These are phyloP conservation scores for Penicillium silybi DNA, from an alignment of 495 filamentous ascomycete genomes.

Conservation along the genomic window DNA sequence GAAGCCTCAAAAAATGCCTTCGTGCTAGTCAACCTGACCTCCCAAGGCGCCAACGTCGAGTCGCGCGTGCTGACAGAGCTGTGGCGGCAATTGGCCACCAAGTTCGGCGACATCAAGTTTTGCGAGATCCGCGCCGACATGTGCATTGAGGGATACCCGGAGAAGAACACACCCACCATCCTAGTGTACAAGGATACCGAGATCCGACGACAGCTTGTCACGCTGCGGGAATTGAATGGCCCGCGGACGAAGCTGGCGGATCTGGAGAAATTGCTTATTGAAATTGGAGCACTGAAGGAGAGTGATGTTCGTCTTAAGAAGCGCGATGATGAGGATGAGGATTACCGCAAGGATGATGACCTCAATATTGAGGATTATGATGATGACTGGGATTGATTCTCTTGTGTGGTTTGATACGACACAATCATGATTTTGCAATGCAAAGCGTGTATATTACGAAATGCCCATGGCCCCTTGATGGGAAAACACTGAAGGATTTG, in stretches of 20 bases:
- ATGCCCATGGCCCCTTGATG: not conserved
- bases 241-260: slow-evolving; percentile 61
- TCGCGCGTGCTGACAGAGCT: slow-evolving; percentile 76
- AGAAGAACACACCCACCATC: slow-evolving; percentile 91
- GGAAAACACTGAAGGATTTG: slow-evolving; percentile 1
- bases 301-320: slow-evolving; percentile 75
- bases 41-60: slow-evolving; percentile 75
- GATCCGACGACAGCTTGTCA: slow-evolving; percentile 84
- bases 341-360: slow-evolving; percentile 42
- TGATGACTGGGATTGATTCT: slow-evolving; percentile 73
- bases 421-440: slow-evolving; percentile 12
- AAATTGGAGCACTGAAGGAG: slow-evolving; percentile 69
- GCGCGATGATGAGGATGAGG: slow-evolving; percentile 56
- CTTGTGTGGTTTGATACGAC: slow-evolving; percentile 4
- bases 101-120: slow-evolving; percentile 94
- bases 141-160: slow-evolving; percentile 96
- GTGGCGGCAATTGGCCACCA: slow-evolving; percentile 78
- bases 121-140: slow-evolving; percentile 90
- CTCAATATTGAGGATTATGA: slow-evolving; percentile 57
- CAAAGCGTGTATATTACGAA: slow-evolving; percentile 22
- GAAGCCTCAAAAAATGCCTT: slow-evolving; percentile 70
- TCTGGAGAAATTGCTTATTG: slow-evolving; percentile 73
- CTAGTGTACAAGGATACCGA: slow-evolving; percentile 88
- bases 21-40: slow-evolving; percentile 84
- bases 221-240: slow-evolving; percentile 73